These are phyloP conservation scores for Oryza meridionalis DNA, from an alignment of 176 grass and related monocot species.

Conservation along the genomic window DNA sequence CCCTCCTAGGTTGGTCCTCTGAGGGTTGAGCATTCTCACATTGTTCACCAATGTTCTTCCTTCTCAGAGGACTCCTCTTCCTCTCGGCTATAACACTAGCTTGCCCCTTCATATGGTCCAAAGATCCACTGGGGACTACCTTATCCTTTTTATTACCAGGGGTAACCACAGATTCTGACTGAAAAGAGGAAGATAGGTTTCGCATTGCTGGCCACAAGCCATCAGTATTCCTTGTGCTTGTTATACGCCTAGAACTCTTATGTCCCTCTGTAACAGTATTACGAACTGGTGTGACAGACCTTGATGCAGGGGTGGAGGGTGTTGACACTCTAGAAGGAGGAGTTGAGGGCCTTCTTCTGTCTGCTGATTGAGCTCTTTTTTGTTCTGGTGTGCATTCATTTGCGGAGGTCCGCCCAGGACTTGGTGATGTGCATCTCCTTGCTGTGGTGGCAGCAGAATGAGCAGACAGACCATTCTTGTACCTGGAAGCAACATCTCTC, in stretches of 20 bases:
- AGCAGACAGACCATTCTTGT: conserved; percentile 53
- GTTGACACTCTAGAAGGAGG: conserved; percentile 66
- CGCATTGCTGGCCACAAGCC: conserved; percentile 96
- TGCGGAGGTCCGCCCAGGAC: conserved; percentile 19
- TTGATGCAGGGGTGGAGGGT: conserved; percentile 53
- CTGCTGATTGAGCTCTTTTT: conserved; percentile 78
- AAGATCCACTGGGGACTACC: conserved; percentile 13
- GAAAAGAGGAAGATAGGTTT: conserved; percentile 75
- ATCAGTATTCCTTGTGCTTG: conserved; percentile 48
- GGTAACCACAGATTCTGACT: conserved; percentile 58
- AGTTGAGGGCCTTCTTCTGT: conserved; percentile 68
- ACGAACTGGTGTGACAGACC: conserved; percentile 59
- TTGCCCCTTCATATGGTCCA: conserved; percentile 36
- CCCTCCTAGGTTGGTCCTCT: conserved; percentile 49
- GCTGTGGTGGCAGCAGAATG: conserved; percentile 34
- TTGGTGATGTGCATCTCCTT: conserved; percentile 70
- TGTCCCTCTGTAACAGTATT: conserved; percentile 54
- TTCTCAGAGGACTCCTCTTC: conserved; percentile 78
- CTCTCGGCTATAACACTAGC: conserved; percentile 44
- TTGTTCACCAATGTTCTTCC: conserved; percentile 64
- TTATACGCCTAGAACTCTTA: conserved; percentile 48
- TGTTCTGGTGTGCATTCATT: conserved; percentile 37
- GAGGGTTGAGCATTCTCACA: conserved; percentile 61
- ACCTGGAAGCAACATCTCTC: conserved; percentile 71
- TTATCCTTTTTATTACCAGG: conserved; percentile 62